Evolutionary conservation across 1,139 yeast species (phyloP).

Genomic region (Tardiomyces digboiensis): DNA sequence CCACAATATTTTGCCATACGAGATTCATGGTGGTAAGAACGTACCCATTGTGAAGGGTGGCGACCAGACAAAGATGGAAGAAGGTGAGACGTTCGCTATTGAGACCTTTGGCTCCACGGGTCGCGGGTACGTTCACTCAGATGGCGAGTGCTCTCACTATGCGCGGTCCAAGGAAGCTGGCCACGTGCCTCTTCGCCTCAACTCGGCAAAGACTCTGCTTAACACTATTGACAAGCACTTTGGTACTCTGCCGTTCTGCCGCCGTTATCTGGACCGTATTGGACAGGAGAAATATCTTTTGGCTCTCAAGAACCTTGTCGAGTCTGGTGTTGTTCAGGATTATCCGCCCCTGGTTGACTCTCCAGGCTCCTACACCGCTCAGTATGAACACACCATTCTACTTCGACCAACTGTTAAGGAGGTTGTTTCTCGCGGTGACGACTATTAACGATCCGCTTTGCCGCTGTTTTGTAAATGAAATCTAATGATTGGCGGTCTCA

Average conservation of each 20-base stretch:
- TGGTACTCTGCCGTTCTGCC: slow-evolving; percentile 95
- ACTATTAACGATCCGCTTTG: slow-evolving; percentile 59
- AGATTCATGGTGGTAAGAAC: slow-evolving; percentile 89
- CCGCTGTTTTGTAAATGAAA: too few species aligned
- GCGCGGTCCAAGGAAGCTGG: slow-evolving; percentile 49
- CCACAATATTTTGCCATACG: slow-evolving; percentile 76
- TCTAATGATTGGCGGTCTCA: too few species aligned
- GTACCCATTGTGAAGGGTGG: slow-evolving; percentile 95
- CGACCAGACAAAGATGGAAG: slow-evolving; percentile 96
- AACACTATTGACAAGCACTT: slow-evolving; percentile 66
- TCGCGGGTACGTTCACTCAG: slow-evolving; percentile 73
- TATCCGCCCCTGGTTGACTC: slow-evolving; percentile 94
- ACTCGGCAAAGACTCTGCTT: slow-evolving; percentile 59
- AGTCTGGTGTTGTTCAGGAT: slow-evolving; percentile 80
- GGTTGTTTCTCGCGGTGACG: slow-evolving; percentile 92
- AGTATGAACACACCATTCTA: slow-evolving; percentile 87
- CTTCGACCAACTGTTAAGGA: slow-evolving; percentile 90
- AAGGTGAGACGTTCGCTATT: slow-evolving; percentile 95
- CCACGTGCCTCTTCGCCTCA: slow-evolving; percentile 39
- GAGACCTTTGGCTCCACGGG: slow-evolving; percentile 99
- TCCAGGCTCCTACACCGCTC: slow-evolving; percentile 89
- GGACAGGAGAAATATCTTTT: slow-evolving; percentile 89
- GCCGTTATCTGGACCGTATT: slow-evolving; percentile 82
- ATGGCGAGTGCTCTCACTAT: slow-evolving; percentile 94
- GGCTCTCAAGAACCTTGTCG: slow-evolving; percentile 82